Conservation (phyloP, 345 rosid species). For the Rhizophora mangle region DNA sequence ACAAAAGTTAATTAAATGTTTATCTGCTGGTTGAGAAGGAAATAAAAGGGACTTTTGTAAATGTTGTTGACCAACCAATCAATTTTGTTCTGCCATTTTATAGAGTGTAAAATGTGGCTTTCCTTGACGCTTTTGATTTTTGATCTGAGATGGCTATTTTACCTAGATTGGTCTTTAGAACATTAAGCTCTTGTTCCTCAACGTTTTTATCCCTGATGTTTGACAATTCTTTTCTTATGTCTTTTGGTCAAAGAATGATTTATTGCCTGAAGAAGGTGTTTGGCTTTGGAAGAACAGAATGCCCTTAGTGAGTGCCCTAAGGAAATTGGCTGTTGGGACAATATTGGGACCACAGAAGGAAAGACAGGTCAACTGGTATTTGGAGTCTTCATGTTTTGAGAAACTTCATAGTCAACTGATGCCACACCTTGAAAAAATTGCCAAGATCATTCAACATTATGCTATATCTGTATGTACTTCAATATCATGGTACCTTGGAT, state of each 20-base stretch:
- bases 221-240: slow-evolving; percentile 32
- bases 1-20: too few species aligned
- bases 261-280: slow-evolving; percentile 87
- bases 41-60: too few species aligned
- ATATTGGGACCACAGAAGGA: slow-evolving; percentile 81
- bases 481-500: too few species aligned
- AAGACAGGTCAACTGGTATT: slow-evolving; percentile 82
- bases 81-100: not conserved
- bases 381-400: slow-evolving; percentile 63
- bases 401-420: slow-evolving; percentile 71
- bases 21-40: too few species aligned
- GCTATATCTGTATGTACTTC: slow-evolving; percentile 77
- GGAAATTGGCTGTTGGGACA: slow-evolving; percentile 80
- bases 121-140: not conserved
- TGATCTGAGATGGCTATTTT: not conserved
- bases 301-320: slow-evolving; percentile 84
- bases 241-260: slow-evolving; percentile 65
- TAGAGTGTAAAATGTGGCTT: too few species aligned
- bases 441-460: slow-evolving; percentile 81
- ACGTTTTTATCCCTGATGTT: slow-evolving; percentile 13
- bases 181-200: not conserved
- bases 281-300: slow-evolving; percentile 93
- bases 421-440: slow-evolving; percentile 84
- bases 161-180: too few species aligned
- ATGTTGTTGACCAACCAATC: not conserved